phyloP scores from a whole-genome alignment of 1,139 yeast genomes.

The Yamadazyma atlantica region DNA sequence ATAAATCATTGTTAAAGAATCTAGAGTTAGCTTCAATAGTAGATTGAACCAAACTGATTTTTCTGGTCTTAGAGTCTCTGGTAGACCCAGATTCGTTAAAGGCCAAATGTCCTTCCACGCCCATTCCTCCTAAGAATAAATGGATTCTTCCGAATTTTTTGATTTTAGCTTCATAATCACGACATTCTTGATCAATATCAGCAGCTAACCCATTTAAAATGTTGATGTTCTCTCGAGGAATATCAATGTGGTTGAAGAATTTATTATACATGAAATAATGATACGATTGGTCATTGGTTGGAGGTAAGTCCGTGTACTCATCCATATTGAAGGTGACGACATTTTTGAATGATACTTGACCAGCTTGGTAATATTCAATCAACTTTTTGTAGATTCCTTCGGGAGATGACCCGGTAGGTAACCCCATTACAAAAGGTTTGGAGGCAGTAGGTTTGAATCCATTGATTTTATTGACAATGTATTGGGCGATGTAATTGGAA shows the following conservation, averaged over 20 bases:
- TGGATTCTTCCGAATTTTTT: slow-evolving; percentile 52
- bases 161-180: slow-evolving; percentile 51
- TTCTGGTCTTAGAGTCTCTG: slow-evolving; percentile 48
- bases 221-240: slow-evolving; percentile 53
- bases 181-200: slow-evolving; percentile 50
- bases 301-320: slow-evolving; percentile 54
- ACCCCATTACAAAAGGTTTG: slow-evolving; percentile 58
- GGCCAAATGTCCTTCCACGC: slow-evolving; percentile 67
- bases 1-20: slow-evolving; percentile 47
- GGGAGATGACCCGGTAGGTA: slow-evolving; percentile 69
- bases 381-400: slow-evolving; percentile 54
- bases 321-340: slow-evolving; percentile 68
- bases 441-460: slow-evolving; percentile 45
- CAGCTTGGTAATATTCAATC: slow-evolving; percentile 45
- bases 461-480: slow-evolving; percentile 47
- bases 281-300: slow-evolving; percentile 53
- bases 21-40: slow-evolving; percentile 60
- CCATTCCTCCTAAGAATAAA: slow-evolving; percentile 61
- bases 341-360: slow-evolving; percentile 48
- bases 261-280: slow-evolving; percentile 62
- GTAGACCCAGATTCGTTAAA: slow-evolving; percentile 61
- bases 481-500: slow-evolving; percentile 49
- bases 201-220: slow-evolving; percentile 55
- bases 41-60: slow-evolving; percentile 48
- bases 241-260: slow-evolving; percentile 59